phyloP scores from a whole-genome alignment of 805 yeast genomes.

The Nakazawaea laoshanensis region DNA sequence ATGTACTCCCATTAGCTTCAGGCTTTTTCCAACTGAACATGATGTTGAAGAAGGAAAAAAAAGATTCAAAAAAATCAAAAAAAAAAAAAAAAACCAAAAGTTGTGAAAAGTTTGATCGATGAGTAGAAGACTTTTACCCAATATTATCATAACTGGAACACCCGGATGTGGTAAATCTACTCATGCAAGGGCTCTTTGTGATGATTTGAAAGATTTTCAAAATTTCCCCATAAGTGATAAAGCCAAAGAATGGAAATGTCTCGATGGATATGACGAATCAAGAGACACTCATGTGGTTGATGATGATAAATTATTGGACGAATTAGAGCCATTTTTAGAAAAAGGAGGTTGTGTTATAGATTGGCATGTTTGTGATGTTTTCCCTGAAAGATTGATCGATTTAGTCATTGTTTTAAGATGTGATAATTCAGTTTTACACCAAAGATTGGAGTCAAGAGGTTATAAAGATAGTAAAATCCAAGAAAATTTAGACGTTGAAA shows the following conservation, averaged over 20 bases:
- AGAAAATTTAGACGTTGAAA: conserved; percentile 93
- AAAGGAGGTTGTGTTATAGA: conserved; percentile 88
- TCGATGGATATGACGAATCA: conserved; percentile 79
- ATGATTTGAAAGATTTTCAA: conserved; percentile 39
- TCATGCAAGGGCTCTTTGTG: conserved; percentile 36
- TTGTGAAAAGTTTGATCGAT: conserved; percentile 9
- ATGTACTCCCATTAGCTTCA: conserved; percentile 11
- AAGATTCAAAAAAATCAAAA: background rate
- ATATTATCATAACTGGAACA: conserved; percentile 78
- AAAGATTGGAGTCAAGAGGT: conserved; percentile 66
- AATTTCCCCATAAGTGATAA: conserved; percentile 69
- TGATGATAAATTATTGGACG: conserved; percentile 82
- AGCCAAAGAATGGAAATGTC: conserved; percentile 69
- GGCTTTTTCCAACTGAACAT: background rate
- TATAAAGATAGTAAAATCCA: conserved; percentile 76
- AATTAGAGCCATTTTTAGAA: conserved; percentile 66
- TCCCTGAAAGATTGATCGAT: conserved; percentile 89
- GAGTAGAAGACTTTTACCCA: conserved; percentile 39
- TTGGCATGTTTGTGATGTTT: conserved; percentile 96
- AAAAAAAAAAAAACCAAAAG: background rate
- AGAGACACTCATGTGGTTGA: conserved; percentile 86
- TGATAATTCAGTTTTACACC: conserved; percentile 62
- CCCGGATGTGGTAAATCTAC: conserved; percentile 76
- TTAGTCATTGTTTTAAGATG: conserved; percentile 84
- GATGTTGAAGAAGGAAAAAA: background rate